A percentile compares a stretch with the other conserved stretches of the same genome.
phyloP scores from a whole-genome alignment of 192 early-diverging fungal genomes.

The Chytriomyces sp. region DNA sequence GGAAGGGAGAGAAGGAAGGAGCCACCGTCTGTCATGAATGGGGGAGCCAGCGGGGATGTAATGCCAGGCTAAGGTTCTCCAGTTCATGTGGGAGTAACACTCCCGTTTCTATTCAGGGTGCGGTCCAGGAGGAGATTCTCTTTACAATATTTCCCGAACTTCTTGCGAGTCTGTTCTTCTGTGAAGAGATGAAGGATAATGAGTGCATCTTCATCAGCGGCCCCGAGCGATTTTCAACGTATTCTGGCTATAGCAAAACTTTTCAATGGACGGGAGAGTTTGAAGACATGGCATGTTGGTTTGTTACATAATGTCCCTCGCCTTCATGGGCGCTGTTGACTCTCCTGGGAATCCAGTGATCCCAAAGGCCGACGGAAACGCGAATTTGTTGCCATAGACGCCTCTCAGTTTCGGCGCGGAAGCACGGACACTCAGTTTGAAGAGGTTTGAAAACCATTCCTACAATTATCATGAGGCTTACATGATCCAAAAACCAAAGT shows the following conservation, averaged over 20 bases:
- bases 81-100: background rate
- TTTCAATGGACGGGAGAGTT: constrained; percentile 38
- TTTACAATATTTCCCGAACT: constrained; percentile 55
- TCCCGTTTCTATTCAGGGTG: constrained; percentile 25
- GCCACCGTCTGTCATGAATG: background rate
- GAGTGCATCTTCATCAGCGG: constrained; percentile 47
- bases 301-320: background rate
- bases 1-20: too few relatives aligned
- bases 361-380: constrained; percentile 25
- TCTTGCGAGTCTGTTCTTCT: constrained; percentile 44
- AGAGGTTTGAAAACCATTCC: background rate
- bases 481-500: background rate
- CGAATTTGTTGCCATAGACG: constrained; percentile 49
- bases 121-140: constrained; percentile 56
- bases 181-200: constrained; percentile 37
- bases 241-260: constrained; percentile 45
- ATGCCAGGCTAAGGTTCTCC: constrained; percentile 3
- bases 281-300: constrained; percentile 27
- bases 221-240: constrained; percentile 43
- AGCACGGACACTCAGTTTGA: constrained; percentile 4
- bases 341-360: constrained; percentile 21
- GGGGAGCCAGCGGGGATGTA: background rate
- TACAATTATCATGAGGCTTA: background rate
- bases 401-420: constrained; percentile 32
- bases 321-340: background rate